Evolutionary conservation across 2,329 filamentous ascomycete species (phyloP), one percentile per base, ranked within the genome.

Genomic region (Penicillium sp.): DNA sequence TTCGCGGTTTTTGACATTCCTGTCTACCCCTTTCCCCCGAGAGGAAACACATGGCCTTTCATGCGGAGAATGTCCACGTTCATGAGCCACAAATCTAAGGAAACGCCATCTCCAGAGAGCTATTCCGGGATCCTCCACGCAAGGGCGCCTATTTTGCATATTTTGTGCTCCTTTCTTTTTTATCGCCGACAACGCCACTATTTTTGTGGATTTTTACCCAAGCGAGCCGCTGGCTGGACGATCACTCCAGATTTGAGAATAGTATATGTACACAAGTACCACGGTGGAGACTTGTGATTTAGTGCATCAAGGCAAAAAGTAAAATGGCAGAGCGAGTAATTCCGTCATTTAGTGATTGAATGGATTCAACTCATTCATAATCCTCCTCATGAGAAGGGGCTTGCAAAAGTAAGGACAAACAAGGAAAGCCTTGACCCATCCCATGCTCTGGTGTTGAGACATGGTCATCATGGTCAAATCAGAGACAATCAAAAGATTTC

Each of bases 11-110:
- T 26, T 26, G 5, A 22, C 40, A 22, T 43, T 43, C 49, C n/a
- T n/a, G n/a, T 52, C 13, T 37, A 25, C 28, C 51, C 35, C 57
- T 26, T 45, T 54, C 46, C 28, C 28, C 28, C 46, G 46, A 14
- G 28, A 51, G 22, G 43, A 61, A 54, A 48, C 61, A 64, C 58
- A 64, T 64, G 63, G 63, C 53, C n/a, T 53, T 26, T 48, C 14
- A 58, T 61, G 53, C 56, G 35, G 19, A 59, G 38, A 37, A 60
- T 56, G 49, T 55, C 64, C 65, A 66, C 65, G 65, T 66, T 65
- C 30, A 22, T 30, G 22, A 40, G 40, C 52, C 40, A 35, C 35
- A 52, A 45, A 43, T 37, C 8, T 30, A 43, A 8, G 45, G 28
- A 30, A 45, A 48, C 35, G 35, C 46, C 22, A 16, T 33, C 7